Evolutionary conservation across 75 land plant genomes (phyloP).

Genomic region (Ceratopteris richardii): DNA sequence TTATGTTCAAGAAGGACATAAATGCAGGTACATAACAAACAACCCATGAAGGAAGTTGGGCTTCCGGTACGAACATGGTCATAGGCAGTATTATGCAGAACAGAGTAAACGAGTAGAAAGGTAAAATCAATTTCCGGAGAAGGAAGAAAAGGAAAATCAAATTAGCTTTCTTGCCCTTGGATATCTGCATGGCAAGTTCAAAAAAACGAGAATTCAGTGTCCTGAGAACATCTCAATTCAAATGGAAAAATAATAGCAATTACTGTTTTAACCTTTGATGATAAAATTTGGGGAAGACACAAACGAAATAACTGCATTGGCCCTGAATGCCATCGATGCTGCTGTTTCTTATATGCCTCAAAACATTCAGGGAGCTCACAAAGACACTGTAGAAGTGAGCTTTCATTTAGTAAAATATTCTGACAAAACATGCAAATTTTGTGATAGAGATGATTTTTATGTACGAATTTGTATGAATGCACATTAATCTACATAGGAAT

Average conservation of each 20-base stretch:
- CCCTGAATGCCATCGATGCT: conserved; percentile 90
- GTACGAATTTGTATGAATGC: neutral
- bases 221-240: too few relatives aligned
- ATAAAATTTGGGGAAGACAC: conserved; percentile 54
- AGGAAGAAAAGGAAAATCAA: conserved; percentile 72
- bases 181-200: conserved; percentile 45
- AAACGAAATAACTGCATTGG: conserved; percentile 87
- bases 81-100: conserved; percentile 85
- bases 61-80: conserved; percentile 88
- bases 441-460: neutral
- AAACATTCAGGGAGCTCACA: conserved; percentile 89
- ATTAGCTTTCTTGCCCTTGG: conserved; percentile 61
- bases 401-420: neutral
- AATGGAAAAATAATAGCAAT: neutral
- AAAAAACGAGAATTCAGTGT: neutral
- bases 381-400: conserved; percentile 33
- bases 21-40: conserved; percentile 71
- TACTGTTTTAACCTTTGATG: conserved; percentile 49
- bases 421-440: too few relatives aligned
- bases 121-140: conserved; percentile 70
- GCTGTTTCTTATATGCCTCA: conserved; percentile 84
- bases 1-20: conserved; percentile 73
- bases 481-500: neutral
- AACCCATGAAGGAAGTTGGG: conserved; percentile 75
- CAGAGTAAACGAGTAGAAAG: conserved; percentile 81